phyloP scores from a whole-genome alignment of 2,329 filamentous ascomycete genomes.

The Arthrobotrys musiformis region DNA sequence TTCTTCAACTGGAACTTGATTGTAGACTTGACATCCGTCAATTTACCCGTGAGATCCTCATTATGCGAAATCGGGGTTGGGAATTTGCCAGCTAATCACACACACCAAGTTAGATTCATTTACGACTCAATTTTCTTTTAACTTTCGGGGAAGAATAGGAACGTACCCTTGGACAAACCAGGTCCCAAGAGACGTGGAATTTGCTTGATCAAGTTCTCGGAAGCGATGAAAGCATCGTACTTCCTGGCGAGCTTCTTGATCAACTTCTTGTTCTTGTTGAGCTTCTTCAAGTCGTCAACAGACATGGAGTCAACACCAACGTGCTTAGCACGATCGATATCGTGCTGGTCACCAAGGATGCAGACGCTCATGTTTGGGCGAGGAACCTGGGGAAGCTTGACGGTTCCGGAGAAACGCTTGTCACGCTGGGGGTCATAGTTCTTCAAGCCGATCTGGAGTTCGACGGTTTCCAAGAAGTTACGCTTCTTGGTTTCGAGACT shows the following conservation, averaged over 20 bases:
- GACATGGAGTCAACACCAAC: slow-evolving; percentile 98
- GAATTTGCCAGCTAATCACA: slow-evolving; percentile 99
- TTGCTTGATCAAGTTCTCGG: slow-evolving; percentile 98
- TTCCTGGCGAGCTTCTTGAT: slow-evolving; percentile 99
- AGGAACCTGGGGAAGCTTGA: slow-evolving; percentile 91
- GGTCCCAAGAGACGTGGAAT: slow-evolving; percentile 99
- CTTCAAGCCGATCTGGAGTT: slow-evolving; percentile 93
- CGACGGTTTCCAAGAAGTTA: slow-evolving; percentile 96
- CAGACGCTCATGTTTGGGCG: slow-evolving; percentile 91
- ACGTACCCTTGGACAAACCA: slow-evolving; percentile 92
- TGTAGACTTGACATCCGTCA: slow-evolving; percentile 99
- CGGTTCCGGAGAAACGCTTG: slow-evolving; percentile 99
- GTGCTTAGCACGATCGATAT: slow-evolving; percentile 99
- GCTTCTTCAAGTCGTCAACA: slow-evolving; percentile 99
- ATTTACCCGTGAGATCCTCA: slow-evolving; percentile 93
- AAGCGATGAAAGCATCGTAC: slow-evolving; percentile 99
- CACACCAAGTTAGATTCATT: slow-evolving; percentile 61
- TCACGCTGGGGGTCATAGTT: slow-evolving; percentile 99
- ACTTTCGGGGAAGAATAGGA: neutral
- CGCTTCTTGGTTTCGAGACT: slow-evolving; percentile 95
- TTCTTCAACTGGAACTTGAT: slow-evolving; percentile 99
- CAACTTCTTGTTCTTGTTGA: slow-evolving; percentile 99
- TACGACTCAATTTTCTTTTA: neutral
- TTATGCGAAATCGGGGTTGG: slow-evolving; percentile 96
- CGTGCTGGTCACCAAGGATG: slow-evolving; percentile 92